Base-by-base conservation (phyloP, 1,284 basidiomycete species). In the Moesziomyces sp. region DNA sequence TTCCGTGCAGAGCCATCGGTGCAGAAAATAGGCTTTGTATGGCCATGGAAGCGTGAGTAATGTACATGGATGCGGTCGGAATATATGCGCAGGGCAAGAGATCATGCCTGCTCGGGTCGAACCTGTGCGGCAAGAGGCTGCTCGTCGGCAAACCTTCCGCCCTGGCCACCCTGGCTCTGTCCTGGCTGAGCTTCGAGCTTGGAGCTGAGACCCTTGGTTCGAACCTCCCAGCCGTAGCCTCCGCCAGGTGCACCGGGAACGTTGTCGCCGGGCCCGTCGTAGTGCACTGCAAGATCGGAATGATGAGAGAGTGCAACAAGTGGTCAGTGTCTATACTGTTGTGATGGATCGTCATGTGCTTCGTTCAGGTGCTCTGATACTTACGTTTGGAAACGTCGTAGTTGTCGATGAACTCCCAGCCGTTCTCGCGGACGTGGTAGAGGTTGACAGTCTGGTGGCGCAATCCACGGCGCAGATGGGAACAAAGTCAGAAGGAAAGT, bases 361-460 rank as follows among this genome's bases (percentile, higher is more conserved):
- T n/a, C 10, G 21, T 21, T 18, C 30, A 18, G 0, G 21, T 5
- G 9, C 11, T 8, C 14, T 10, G 33, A 30, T 26, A 78, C 74
- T 62, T 50, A 80, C 75, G 54, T 9, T 78, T 60, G n/a, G 78
- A 71, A 1, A 77, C 81, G 47, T 83, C 80, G 61, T 82, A 83
- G 71, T 84, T 84, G 47, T 50, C 79, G 48, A 83, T 80, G 56
- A 82, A 84, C 58, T 78, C 73, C 82, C 82, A 99, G 3, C 96
- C 97, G 67, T 93, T 88, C 85, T 97, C 91, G 84, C 93, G 91
- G 79, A 99, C 93, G 76, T 97, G 95, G 85, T 93, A 99, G 33
- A 99, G 88, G 86, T 99, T 99, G 86, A 93, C 91, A 3, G 93
- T 92, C 75, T 80, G 55, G 45, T 6, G 42, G 47, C 16, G 40